Percentiles rank a stretch among this genome's conserved stretches.
phyloP scores from a whole-genome alignment of 768 basidiomycete species.

The Serendipita sp. region DNA sequence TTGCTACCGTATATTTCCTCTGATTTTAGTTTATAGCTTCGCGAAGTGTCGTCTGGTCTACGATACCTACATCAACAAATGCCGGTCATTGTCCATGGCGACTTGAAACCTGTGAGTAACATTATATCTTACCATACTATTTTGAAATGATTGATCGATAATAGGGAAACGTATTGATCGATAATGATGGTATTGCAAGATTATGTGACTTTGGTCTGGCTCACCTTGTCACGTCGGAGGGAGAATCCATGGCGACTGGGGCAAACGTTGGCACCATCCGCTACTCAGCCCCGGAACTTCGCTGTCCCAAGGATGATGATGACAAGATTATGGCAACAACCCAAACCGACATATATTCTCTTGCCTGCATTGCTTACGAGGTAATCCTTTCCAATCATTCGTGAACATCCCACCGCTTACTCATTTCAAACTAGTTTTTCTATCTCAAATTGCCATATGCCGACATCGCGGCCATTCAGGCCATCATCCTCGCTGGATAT shows the following conservation, averaged over 20 bases:
- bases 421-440: background rate
- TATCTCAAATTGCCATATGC: background rate
- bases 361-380: conserved; percentile 2
- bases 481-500: conserved; percentile 1
- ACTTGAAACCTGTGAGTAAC: conserved; percentile 2
- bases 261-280: background rate
- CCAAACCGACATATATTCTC: conserved; percentile 1
- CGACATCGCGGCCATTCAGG: background rate
- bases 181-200: background rate
- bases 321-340: background rate
- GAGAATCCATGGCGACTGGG: background rate
- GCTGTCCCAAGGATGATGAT: background rate
- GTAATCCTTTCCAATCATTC: background rate
- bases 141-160: background rate
- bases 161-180: background rate
- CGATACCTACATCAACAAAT: conserved; percentile 1
- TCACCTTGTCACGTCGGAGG: background rate
- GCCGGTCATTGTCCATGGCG: background rate
- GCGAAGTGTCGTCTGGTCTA: background rate
- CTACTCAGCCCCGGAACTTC: background rate
- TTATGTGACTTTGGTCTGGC: conserved; percentile 2
- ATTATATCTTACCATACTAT: background rate
- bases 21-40: background rate
- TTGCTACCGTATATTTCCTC: background rate
- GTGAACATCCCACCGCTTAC: too few relatives aligned